Evolutionary conservation across 352 stramenopile genomes (phyloP), one percentile per base, ranked within the genome.

Genomic region (Phytophthora agathidicida): DNA sequence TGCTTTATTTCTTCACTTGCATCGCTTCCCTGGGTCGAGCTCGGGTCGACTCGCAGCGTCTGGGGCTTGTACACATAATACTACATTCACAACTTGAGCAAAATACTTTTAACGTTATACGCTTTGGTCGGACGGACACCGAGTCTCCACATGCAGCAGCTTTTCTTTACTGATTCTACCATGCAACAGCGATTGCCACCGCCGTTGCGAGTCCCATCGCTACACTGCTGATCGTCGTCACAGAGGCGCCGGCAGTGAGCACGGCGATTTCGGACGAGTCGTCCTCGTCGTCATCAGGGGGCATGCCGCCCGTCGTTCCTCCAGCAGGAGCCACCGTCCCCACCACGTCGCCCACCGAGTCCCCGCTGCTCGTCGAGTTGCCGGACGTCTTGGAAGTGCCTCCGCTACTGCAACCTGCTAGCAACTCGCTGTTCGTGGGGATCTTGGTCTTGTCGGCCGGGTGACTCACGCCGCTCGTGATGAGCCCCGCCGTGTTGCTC

Each of bases 381-480:
- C 63, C 74, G 11, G 59, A 56, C 8, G 61, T 66, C n/a, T n/a
- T n/a, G 1, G 65, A 64, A 0, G 62, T 68, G 4, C 44, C 42
- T 10, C 44, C 43, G 14, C 47, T 59, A 2, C 51, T 54, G 58
- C 83, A 92, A 28, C 74, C 77, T n/a, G 64, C 52, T 30, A 81
- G 57, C 17, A 92, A 69, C 49, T 74, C 56, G 17, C 45, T 42
- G 60, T 73, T 89, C 1, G 68, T 78, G 13, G 83, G 83, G 14
- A 71, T 80, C 66, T 83, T 78, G 22, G 68, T 66, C 30, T 70
- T 73, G 63, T 89, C 73, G 23, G 68, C 76, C 27, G 83, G 83
- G 68, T 90, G 60, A 41, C 75, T 86, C 20, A 90, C 68, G 32
- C 83, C 83, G 5, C 80, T 64, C 7, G 73, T 80, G 45, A 92